Conservation (phyloP, 1,139 yeast genomes). For the Magnusiomyces magnusii region DNA sequence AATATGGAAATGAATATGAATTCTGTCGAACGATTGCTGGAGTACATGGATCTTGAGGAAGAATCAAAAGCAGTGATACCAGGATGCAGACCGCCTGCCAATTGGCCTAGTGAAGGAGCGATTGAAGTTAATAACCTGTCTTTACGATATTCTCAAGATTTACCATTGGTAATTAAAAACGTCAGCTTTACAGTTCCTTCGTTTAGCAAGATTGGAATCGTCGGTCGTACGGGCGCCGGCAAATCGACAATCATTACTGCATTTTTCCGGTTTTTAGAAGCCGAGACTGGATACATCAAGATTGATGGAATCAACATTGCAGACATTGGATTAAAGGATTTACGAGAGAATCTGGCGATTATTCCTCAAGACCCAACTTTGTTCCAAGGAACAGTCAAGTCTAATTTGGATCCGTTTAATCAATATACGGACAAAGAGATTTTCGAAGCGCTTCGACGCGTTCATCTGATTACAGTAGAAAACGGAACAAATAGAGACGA, state of each 20-base stretch:
- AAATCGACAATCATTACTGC: constrained; percentile 95
- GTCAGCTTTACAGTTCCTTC: constrained; percentile 74
- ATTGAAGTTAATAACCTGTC: constrained; percentile 71
- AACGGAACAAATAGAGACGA: neutral
- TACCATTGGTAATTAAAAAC: constrained; percentile 83
- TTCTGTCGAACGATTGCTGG: constrained; percentile 85
- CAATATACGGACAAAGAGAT: constrained; percentile 66
- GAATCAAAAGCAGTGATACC: constrained; percentile 73
- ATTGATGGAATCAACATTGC: constrained; percentile 92
- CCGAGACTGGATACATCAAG: constrained; percentile 70
- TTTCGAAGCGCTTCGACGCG: constrained; percentile 79
- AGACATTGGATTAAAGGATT: constrained; percentile 67
- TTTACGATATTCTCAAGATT: constrained; percentile 76
- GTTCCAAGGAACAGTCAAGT: constrained; percentile 74
- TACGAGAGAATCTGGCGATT: constrained; percentile 79
- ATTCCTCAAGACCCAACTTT: constrained; percentile 90
- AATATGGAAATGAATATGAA: constrained; percentile 93
- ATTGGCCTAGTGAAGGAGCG: constrained; percentile 83
- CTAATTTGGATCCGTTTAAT: constrained; percentile 74
- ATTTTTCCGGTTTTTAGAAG: constrained; percentile 84
- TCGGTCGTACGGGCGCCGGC: constrained; percentile 98
- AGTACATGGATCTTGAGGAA: constrained; percentile 74
- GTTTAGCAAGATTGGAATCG: constrained; percentile 84
- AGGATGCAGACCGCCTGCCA: constrained; percentile 56
- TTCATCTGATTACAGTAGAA: constrained; percentile 48